Percentiles rank a stretch among this genome's conserved stretches.
phyloP scores from a whole-genome alignment of 768 basidiomycete species.

The Rhizopogon vesiculosus region DNA sequence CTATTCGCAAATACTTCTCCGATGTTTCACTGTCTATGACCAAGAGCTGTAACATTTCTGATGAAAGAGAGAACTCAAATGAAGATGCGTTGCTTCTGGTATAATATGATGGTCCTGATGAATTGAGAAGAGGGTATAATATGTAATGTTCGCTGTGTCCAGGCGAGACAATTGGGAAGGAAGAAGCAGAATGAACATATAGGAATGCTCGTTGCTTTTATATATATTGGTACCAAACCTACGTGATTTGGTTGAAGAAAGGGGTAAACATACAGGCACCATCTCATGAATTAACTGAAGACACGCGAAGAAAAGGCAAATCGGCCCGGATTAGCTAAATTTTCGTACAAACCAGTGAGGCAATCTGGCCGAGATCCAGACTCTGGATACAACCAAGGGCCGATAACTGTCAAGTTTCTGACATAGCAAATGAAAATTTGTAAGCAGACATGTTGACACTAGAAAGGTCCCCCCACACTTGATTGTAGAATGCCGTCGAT shows the following conservation, averaged over 20 bases:
- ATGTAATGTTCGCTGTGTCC: too few relatives aligned
- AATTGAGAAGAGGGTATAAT: neutral
- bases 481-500: too few relatives aligned
- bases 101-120: neutral
- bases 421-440: too few relatives aligned
- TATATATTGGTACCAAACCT: neutral
- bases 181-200: too few relatives aligned
- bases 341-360: neutral
- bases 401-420: too few relatives aligned
- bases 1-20: constrained; percentile 29
- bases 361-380: neutral
- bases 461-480: too few relatives aligned
- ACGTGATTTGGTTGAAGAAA: neutral
- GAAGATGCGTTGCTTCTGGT: neutral
- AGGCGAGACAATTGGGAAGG: too few relatives aligned
- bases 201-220: neutral
- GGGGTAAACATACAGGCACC: neutral
- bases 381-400: too few relatives aligned
- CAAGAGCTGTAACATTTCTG: neutral
- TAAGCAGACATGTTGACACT: too few relatives aligned
- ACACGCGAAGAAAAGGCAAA: too few relatives aligned
- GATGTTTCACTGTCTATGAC: constrained; percentile 6
- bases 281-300: too few relatives aligned
- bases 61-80: neutral
- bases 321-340: neutral